These are phyloP conservation scores for Tephrocybe rancida DNA, from an alignment of 768 basidiomycete species.

Conservation along the genomic window DNA sequence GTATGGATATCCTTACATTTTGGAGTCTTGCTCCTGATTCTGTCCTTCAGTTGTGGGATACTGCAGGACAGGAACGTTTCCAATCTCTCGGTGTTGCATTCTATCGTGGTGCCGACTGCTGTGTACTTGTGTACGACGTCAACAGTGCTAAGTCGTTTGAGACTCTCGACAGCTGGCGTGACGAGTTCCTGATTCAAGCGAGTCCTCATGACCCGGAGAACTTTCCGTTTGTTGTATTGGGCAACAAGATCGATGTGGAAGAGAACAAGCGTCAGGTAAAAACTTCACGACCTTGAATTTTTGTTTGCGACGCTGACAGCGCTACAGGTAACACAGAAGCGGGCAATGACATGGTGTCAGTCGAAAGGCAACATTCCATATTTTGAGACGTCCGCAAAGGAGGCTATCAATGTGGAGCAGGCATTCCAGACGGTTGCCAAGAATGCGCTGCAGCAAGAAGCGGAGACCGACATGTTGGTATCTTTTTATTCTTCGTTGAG, in stretches of 20 bases:
- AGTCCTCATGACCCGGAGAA: slow-evolving; percentile 99
- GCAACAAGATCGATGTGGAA: slow-evolving; percentile 99
- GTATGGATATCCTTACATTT: slow-evolving; percentile 35
- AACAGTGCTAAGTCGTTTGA: slow-evolving; percentile 99
- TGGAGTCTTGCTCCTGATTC: slow-evolving; percentile 4
- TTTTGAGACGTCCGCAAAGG: slow-evolving; percentile 99
- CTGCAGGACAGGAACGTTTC: slow-evolving; percentile 99
- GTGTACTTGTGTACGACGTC: slow-evolving; percentile 98
- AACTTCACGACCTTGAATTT: background rate
- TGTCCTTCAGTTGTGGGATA: slow-evolving; percentile 87
- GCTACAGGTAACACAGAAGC: slow-evolving; percentile 92
- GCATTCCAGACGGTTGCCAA: slow-evolving; percentile 99
- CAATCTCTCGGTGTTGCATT: slow-evolving; percentile 99
- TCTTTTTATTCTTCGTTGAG: background rate
- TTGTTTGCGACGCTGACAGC: slow-evolving; percentile 9
- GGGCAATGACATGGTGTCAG: slow-evolving; percentile 99
- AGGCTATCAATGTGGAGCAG: slow-evolving; percentile 99
- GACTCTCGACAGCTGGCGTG: slow-evolving; percentile 98
- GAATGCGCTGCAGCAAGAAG: slow-evolving; percentile 97
- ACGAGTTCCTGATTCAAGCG: slow-evolving; percentile 98
- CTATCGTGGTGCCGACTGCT: slow-evolving; percentile 99
- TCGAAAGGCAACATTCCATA: slow-evolving; percentile 99
- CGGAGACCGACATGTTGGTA: slow-evolving; percentile 60
- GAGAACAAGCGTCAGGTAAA: slow-evolving; percentile 95
- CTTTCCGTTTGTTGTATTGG: slow-evolving; percentile 98